A percentile compares a stretch with the other conserved stretches of the same genome.
Evolutionary conservation across 331 rosid genomes (phyloP).

Genomic region (Malus hybrid): DNA sequence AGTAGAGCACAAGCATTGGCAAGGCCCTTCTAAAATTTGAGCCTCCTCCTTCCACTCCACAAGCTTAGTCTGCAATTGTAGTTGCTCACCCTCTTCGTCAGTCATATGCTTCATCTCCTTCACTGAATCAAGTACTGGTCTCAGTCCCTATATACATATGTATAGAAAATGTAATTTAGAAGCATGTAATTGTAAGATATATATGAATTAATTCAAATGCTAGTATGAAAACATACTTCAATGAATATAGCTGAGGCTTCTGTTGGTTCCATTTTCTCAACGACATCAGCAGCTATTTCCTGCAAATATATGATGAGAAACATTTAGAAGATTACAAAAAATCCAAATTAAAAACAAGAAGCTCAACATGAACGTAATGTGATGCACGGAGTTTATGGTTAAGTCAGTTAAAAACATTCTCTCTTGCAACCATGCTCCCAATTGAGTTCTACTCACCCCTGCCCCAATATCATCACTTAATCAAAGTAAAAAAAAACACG

Average conservation of each 20-base stretch:
- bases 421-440: too few relatives aligned
- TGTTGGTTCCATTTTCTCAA: conserved; percentile 38
- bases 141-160: conserved; percentile 22
- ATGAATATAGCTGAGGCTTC: conserved; percentile 42
- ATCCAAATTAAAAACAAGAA: not conserved
- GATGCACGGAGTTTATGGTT: too few relatives aligned
- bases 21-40: conserved; percentile 14
- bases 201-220: not conserved
- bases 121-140: conserved; percentile 10
- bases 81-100: conserved; percentile 15
- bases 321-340: not conserved
- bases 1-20: conserved; percentile 25
- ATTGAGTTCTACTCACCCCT: too few relatives aligned
- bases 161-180: not conserved
- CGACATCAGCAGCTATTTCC: conserved; percentile 63
- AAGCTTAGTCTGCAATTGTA: not conserved
- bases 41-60: conserved; percentile 20
- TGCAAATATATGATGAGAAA: conserved; percentile 11
- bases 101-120: conserved; percentile 10
- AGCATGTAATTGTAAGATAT: not conserved
- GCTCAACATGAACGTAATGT: not conserved
- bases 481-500: not conserved
- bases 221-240: conserved; percentile 25
- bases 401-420: too few relatives aligned
- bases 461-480: too few relatives aligned